Evolutionary conservation across 352 stramenopile genomes (phyloP).

Genomic region (Phytophthora europaea): DNA sequence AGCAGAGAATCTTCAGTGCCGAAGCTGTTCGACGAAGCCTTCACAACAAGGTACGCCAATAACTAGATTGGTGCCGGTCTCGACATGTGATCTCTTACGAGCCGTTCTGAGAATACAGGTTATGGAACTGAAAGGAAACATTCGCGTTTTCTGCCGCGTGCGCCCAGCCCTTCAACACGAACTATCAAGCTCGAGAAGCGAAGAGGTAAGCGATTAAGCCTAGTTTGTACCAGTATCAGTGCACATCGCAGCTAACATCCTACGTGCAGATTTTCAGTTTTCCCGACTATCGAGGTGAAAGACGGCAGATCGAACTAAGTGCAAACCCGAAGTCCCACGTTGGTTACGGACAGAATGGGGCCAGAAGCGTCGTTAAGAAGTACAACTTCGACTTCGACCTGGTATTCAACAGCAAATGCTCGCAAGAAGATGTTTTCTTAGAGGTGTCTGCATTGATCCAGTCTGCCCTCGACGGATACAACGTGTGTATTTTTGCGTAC

Average conservation of each 20-base stretch:
- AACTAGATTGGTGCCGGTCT: neutral
- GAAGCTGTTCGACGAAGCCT: constrained; percentile 82
- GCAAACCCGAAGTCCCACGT: constrained; percentile 72
- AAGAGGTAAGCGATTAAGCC: constrained; percentile 47
- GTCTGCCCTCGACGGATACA: constrained; percentile 96
- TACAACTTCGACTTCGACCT: constrained; percentile 98
- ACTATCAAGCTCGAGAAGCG: constrained; percentile 36
- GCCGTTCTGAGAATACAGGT: constrained; percentile 55
- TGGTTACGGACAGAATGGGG: constrained; percentile 74
- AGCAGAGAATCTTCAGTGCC: constrained; percentile 64
- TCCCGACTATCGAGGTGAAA: constrained; percentile 73
- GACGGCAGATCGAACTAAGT: constrained; percentile 78
- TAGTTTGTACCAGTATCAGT: neutral
- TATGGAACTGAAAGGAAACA: constrained; percentile 98
- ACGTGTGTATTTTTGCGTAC: constrained; percentile 97
- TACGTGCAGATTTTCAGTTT: constrained; percentile 73
- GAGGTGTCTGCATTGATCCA: constrained; percentile 96
- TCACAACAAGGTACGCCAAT: constrained; percentile 79
- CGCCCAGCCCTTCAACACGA: constrained; percentile 90
- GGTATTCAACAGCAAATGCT: constrained; percentile 95
- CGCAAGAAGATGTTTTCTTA: constrained; percentile 97
- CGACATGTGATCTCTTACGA: neutral
- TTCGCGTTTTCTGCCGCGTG: constrained; percentile 96
- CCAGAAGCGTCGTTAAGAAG: constrained; percentile 76
- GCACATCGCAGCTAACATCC: neutral